phyloP scores from a whole-genome alignment of 805 yeast genomes.

The Ogataea salicorniae region DNA sequence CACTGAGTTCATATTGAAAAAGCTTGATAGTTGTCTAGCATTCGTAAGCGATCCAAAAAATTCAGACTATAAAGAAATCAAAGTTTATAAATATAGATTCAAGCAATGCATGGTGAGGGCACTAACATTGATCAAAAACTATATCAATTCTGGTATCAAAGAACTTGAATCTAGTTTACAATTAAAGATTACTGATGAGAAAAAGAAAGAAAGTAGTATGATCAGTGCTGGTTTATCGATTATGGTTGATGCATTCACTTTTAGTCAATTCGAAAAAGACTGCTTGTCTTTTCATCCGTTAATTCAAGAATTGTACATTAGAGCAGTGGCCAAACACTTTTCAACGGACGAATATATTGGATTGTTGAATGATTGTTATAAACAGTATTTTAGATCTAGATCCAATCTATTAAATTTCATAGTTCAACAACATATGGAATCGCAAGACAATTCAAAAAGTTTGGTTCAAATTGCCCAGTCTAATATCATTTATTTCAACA shows the following conservation, averaged over 20 bases:
- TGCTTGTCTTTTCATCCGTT: constrained; percentile 14
- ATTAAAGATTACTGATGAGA: constrained; percentile 16
- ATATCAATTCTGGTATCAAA: constrained; percentile 43
- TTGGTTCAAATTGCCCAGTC: constrained; percentile 60
- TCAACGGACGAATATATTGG: constrained; percentile 52
- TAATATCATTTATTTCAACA: constrained; percentile 54
- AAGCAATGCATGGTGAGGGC: constrained; percentile 82
- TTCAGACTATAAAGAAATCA: constrained; percentile 56
- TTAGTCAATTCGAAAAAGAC: constrained; percentile 52
- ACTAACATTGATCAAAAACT: constrained; percentile 67
- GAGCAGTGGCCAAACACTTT: constrained; percentile 17
- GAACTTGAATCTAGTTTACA: constrained; percentile 25
- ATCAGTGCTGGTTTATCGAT: constrained; percentile 27
- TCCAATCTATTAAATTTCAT: constrained; percentile 40
- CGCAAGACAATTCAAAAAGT: constrained; percentile 25
- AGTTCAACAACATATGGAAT: constrained; percentile 21
- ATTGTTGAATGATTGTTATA: constrained; percentile 58
- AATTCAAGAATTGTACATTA: constrained; percentile 24
- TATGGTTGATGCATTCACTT: constrained; percentile 58
- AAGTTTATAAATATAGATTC: constrained; percentile 63
- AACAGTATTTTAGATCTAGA: constrained; percentile 59
- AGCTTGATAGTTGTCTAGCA: constrained; percentile 60
- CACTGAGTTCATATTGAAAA: constrained; percentile 41
- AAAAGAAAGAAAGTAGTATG: constrained; percentile 11
- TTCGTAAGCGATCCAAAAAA: constrained; percentile 53